Base-by-base conservation (phyloP, 192 early-diverging fungal species). In the Powellomyces hirtus region DNA sequence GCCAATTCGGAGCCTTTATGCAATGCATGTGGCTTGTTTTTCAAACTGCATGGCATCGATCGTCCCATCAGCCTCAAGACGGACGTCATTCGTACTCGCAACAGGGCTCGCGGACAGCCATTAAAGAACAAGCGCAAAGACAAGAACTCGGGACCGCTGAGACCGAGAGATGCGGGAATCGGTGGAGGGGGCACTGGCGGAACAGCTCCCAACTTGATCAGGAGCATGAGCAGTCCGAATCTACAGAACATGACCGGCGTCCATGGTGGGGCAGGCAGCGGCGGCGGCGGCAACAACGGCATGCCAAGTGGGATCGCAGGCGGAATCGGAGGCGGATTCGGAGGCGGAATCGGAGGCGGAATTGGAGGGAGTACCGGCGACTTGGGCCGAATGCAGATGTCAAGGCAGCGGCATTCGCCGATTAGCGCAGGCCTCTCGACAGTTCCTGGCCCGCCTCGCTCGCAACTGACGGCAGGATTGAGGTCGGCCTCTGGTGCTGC, bases 11-110 rank as follows among this genome's bases (percentile, higher is more conserved):
- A 92, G 30, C 86, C 93, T 1, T 86, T 99, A 16, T 99, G 97
- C 73, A 99, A 99, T 61, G 96, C 96, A 0, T 99, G 97, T 70
- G 97, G 97, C 0, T 75, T 99, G 59, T 99, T 81, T 73, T 89
- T 88, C 74, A 99, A 99, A 81, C 80, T 99, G 22, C 97, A 99
- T 73, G 91, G 90, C 38, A 88, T 90, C 42, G 82, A 89, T 3
- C 79, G 97, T 44, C 97, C 97, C 0, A 84, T 93, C n/a, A 86
- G 86, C 56, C 84, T 99, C 74, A 94, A 93, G 77, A 92, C 90
- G 0, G 90, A 93, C 62, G 89, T 93, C 10, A 95, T 98, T 66
- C 86, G 92, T 70, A 95, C 95, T 49, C 89, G 97, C 37, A 95
- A 97, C 70, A 88, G 97, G 64, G 71, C 74, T 63, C 66, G 20